Base-by-base conservation (phyloP, 805 yeast species). In the Ogataea nitratoaversa region DNA sequence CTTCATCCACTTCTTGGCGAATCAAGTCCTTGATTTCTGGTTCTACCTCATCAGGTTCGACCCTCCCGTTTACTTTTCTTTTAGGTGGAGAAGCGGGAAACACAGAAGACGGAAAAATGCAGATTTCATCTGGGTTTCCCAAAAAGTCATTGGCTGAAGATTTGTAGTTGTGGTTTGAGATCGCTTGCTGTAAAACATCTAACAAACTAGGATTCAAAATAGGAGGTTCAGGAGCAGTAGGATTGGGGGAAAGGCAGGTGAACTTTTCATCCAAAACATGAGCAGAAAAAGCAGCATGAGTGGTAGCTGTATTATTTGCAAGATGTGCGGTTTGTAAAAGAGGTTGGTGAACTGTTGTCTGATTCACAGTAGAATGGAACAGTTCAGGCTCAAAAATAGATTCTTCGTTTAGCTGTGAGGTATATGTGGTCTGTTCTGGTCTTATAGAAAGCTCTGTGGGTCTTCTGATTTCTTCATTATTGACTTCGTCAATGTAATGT, bases 161-260 rank as follows among this genome's bases (percentile, higher is more conserved):
- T 30, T 41, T 44, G 25, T 27, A 8, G 33, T 53, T 53, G 30
- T 55, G 55, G 5, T 41, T 24, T 12, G 17, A 41, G 8, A 55
- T 47, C 5, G 60, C 53, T 12, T 47, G 45, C 19, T 44, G 39
- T 16, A 55, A 37, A 13, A 55, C 17, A 19, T 46, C 52, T 8
- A 52, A 33, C 9, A 55, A 36, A 14, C 43, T 42, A 4, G 57
- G 51, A 28, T 47, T 44, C 12, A 57, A 43, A 23, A 44, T 47
- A 2, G 65, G 54, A 8, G 63, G 59, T 33, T 57, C 57, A 2
- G 62, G 57, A 3, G 56, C 48, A 4, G 50, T 46, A 6, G 43
- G 48, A 12, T 36, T 43, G 2, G 52, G 47, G n/a, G 54, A 54
- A 5, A 52, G 33, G 1, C 30, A 17, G 8, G 36, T 37, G 4